Percentiles rank a stretch among this genome's conserved stretches.
These are phyloP conservation scores for Solanum medicagineum DNA, from an alignment of 257 asterid genomes.

Conservation along the genomic window DNA sequence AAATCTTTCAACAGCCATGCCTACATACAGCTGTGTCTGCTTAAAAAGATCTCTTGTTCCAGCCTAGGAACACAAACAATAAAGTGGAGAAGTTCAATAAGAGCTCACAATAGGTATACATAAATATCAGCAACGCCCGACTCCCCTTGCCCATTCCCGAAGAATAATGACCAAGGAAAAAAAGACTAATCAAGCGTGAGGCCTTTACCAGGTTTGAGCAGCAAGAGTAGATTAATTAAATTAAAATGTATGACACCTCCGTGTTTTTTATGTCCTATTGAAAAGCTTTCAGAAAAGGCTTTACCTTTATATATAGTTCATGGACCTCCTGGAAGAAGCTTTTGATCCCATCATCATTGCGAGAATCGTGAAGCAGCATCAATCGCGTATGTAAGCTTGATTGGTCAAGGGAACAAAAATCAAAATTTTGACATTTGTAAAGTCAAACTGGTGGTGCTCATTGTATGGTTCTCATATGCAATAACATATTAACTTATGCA, in stretches of 20 bases:
- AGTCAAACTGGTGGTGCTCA: neutral
- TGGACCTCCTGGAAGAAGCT: constrained; percentile 98
- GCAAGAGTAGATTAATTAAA: neutral
- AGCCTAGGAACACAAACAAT: neutral
- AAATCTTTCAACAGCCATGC: neutral
- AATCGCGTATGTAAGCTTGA: constrained; percentile 68
- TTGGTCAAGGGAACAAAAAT: constrained; percentile 33
- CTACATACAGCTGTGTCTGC: neutral
- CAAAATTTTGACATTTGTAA: neutral
- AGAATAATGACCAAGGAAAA: neutral
- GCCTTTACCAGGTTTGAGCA: neutral
- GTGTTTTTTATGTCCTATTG: neutral
- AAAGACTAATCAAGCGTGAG: neutral
- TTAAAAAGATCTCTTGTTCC: neutral
- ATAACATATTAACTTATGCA: neutral
- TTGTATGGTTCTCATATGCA: neutral
- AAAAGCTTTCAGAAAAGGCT: neutral
- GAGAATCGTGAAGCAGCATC: constrained; percentile 97
- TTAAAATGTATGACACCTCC: neutral
- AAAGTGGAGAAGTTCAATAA: neutral
- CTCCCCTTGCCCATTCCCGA: neutral
- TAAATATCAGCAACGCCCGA: neutral
- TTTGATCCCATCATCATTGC: constrained; percentile 95
- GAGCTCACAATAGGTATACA: neutral
- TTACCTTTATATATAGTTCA: constrained; percentile 82